These are phyloP conservation scores for Medicago truncatula DNA, from an alignment of 306 rosid species.

Conservation along the genomic window DNA sequence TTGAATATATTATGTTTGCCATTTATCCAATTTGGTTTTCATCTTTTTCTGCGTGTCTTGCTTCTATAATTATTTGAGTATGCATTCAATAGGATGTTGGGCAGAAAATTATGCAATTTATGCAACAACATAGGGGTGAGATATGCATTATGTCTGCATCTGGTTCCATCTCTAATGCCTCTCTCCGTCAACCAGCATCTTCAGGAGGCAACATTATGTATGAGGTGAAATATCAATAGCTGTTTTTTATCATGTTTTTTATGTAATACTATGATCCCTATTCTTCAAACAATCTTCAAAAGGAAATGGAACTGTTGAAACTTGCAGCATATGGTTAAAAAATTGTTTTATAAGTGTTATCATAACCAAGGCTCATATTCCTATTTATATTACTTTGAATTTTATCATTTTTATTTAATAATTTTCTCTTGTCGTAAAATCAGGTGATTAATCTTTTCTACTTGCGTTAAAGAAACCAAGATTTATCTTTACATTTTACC, in stretches of 20 bases:
- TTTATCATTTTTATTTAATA: slow-evolving; percentile 18
- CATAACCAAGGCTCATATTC: slow-evolving; percentile 13
- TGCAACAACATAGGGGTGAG: slow-evolving; percentile 97
- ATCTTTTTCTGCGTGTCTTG: slow-evolving; percentile 35
- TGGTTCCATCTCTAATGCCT: slow-evolving; percentile 86
- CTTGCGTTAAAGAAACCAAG: slow-evolving; percentile 9
- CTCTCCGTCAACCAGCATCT: slow-evolving; percentile 91
- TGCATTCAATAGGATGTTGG: slow-evolving; percentile 80
- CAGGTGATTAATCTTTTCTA: slow-evolving; percentile 22
- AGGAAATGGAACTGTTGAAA: slow-evolving; percentile 33
- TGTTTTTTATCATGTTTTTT: slow-evolving; percentile 27
- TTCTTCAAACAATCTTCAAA: slow-evolving; percentile 31
- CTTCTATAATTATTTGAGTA: slow-evolving; percentile 48
- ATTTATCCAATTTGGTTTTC: slow-evolving; percentile 32
- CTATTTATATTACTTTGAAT: slow-evolving; percentile 34
- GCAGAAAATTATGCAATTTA: slow-evolving; percentile 87
- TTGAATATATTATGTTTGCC: slow-evolving; percentile 31
- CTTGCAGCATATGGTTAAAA: slow-evolving; percentile 27
- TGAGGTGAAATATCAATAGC: slow-evolving; percentile 64
- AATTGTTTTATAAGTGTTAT: not conserved
- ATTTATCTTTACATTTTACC: slow-evolving; percentile 21
- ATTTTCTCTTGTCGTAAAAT: slow-evolving; percentile 14
- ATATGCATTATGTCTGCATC: slow-evolving; percentile 92
- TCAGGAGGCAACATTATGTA: slow-evolving; percentile 90
- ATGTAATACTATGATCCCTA: slow-evolving; percentile 6